phyloP scores from a whole-genome alignment of 2,329 filamentous ascomycete species.

The Fusarium sambucinum region DNA sequence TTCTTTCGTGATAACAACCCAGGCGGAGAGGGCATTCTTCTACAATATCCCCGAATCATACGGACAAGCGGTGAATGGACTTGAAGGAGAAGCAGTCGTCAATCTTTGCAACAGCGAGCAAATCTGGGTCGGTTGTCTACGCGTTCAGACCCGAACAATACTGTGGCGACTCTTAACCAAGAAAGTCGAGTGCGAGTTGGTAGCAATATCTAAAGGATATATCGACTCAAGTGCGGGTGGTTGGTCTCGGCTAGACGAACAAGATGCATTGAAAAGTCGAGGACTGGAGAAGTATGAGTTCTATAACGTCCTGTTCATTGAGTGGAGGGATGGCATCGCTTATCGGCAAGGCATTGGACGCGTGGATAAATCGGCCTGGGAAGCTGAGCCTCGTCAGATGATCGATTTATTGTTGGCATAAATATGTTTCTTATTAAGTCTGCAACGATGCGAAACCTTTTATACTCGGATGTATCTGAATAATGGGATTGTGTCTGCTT shows the following conservation, averaged over 20 bases:
- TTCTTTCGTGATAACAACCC: background rate
- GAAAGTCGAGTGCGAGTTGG: background rate
- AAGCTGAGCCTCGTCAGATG: background rate
- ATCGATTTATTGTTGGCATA: background rate
- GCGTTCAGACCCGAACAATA: background rate
- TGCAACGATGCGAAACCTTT: background rate
- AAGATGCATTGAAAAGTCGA: background rate
- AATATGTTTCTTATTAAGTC: background rate
- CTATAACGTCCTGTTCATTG: background rate
- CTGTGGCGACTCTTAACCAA: background rate
- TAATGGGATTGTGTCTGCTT: background rate
- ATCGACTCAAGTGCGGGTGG: background rate
- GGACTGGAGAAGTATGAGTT: background rate
- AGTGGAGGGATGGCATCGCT: background rate
- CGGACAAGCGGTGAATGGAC: background rate
- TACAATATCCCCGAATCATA: background rate
- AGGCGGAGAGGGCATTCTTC: background rate
- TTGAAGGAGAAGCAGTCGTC: background rate
- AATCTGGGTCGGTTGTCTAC: background rate
- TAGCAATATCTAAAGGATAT: background rate
- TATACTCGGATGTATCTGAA: background rate
- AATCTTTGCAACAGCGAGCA: background rate
- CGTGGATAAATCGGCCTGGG: background rate
- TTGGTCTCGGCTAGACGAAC: background rate
- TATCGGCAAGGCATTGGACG: conserved; percentile 1